Percentiles rank a stretch among this genome's conserved stretches.
Conservation (phyloP, 2,329 filamentous ascomycete species). For the Ophiostoma quercus region DNA sequence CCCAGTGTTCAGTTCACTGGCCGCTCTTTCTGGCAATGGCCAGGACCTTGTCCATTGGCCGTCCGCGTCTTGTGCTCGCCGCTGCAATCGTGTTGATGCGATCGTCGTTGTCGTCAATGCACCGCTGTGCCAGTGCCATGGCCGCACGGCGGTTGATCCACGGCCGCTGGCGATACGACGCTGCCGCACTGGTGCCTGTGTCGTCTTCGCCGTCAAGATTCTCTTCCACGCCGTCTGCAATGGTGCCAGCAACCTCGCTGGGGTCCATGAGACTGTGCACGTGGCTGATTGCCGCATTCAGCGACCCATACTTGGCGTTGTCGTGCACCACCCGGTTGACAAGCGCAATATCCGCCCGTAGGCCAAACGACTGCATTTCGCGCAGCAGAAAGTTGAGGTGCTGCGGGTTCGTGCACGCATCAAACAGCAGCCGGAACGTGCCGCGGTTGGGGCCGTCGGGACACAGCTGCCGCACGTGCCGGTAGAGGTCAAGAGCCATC, state of each 20-base stretch:
- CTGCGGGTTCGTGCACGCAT: slow-evolving; percentile 29
- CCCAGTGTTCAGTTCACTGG: slow-evolving; percentile 20
- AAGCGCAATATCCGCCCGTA: slow-evolving; percentile 32
- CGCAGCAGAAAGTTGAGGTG: slow-evolving; percentile 35
- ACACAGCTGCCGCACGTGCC: slow-evolving; percentile 36
- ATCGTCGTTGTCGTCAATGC: slow-evolving; percentile 34
- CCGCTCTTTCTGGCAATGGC: background rate
- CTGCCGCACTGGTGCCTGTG: background rate
- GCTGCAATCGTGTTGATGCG: slow-evolving; percentile 35
- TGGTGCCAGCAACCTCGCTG: background rate
- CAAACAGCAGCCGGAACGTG: slow-evolving; percentile 37
- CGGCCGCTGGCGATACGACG: slow-evolving; percentile 21
- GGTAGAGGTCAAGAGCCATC: slow-evolving; percentile 37
- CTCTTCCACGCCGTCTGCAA: background rate
- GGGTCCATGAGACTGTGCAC: slow-evolving; percentile 30
- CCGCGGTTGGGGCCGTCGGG: slow-evolving; percentile 34
- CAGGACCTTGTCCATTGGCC: slow-evolving; percentile 26
- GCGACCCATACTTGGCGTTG: slow-evolving; percentile 33
- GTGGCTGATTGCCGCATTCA: slow-evolving; percentile 35
- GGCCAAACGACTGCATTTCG: slow-evolving; percentile 38
- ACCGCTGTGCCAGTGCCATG: slow-evolving; percentile 34
- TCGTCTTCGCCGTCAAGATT: background rate
- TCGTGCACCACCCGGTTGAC: slow-evolving; percentile 36
- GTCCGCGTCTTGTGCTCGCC: slow-evolving; percentile 24
- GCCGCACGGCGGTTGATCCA: slow-evolving; percentile 36